These are phyloP conservation scores for Calonectria pseudoturangicola DNA, from an alignment of 2,329 filamentous ascomycete species.

Conservation along the genomic window DNA sequence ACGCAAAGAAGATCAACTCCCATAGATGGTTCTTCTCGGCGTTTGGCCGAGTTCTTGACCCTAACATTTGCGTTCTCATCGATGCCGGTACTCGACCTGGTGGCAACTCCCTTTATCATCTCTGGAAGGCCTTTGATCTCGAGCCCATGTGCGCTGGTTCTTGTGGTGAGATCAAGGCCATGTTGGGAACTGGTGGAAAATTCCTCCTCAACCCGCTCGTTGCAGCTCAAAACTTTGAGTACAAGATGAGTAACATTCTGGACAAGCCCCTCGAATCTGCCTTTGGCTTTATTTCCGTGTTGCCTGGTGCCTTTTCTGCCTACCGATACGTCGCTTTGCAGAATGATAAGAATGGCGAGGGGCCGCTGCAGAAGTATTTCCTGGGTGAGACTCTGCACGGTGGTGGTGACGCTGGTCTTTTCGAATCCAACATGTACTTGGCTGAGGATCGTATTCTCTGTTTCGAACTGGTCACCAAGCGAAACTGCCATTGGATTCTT, in stretches of 20 bases:
- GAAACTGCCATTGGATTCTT: conserved; percentile 97
- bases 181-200: conserved; percentile 89
- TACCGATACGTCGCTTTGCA: conserved; percentile 96
- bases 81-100: conserved; percentile 97
- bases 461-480: conserved; percentile 97
- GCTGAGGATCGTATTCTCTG: conserved; percentile 99
- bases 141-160: conserved; percentile 98
- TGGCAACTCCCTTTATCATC: conserved; percentile 94
- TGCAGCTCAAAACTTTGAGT: conserved; percentile 98
- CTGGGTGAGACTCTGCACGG: conserved; percentile 96
- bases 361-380: conserved; percentile 97
- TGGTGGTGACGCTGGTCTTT: conserved; percentile 93
- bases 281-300: conserved; percentile 97
- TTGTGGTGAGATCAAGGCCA: conserved; percentile 99
- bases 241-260: conserved; percentile 99
- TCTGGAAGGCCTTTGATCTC: conserved; percentile 99
- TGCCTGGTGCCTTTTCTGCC: conserved; percentile 98
- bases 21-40: conserved; percentile 99
- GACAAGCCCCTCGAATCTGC: conserved; percentile 98
- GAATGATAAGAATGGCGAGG: conserved; percentile 96
- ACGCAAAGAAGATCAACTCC: conserved; percentile 99
- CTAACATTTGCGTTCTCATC: conserved; percentile 96
- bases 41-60: conserved; percentile 92
- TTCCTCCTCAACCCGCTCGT: conserved; percentile 95
- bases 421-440: conserved; percentile 99